Evolutionary conservation across 352 stramenopile species (phyloP).

Genomic region (Phytophthora aleatoria): DNA sequence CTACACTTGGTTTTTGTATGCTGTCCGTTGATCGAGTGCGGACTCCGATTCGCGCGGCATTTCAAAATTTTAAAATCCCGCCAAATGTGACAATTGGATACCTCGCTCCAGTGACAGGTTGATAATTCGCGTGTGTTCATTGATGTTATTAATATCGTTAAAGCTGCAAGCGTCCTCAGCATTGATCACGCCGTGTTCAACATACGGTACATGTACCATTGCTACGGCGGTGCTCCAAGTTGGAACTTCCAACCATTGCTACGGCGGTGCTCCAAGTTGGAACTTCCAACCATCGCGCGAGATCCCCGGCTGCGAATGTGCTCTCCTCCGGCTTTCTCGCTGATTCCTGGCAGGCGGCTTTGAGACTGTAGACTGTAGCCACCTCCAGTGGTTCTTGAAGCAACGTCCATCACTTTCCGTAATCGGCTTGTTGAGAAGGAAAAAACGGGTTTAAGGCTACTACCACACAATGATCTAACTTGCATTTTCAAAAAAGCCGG

Average conservation of each 20-base stretch:
- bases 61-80: slow-evolving; percentile 38
- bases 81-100: slow-evolving; percentile 20
- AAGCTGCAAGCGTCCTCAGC: too few relatives aligned
- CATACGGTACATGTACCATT: neutral
- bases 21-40: slow-evolving; percentile 12
- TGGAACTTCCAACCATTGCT: neutral
- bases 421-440: slow-evolving; percentile 30
- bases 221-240: neutral
- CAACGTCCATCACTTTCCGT: slow-evolving; percentile 6
- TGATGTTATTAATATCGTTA: too few relatives aligned
- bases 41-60: slow-evolving; percentile 4
- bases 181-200: slow-evolving; percentile 17
- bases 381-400: slow-evolving; percentile 20
- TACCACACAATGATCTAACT: neutral
- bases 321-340: slow-evolving; percentile 8
- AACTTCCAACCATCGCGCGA: neutral
- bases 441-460: slow-evolving; percentile 12
- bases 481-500: neutral
- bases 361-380: slow-evolving; percentile 8
- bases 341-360: neutral
- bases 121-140: neutral
- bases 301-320: slow-evolving; percentile 9
- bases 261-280: neutral
- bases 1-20: slow-evolving; percentile 40
- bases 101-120: slow-evolving; percentile 7